Conservation (phyloP, 345 rosid species). For the Brassica nigra region DNA sequence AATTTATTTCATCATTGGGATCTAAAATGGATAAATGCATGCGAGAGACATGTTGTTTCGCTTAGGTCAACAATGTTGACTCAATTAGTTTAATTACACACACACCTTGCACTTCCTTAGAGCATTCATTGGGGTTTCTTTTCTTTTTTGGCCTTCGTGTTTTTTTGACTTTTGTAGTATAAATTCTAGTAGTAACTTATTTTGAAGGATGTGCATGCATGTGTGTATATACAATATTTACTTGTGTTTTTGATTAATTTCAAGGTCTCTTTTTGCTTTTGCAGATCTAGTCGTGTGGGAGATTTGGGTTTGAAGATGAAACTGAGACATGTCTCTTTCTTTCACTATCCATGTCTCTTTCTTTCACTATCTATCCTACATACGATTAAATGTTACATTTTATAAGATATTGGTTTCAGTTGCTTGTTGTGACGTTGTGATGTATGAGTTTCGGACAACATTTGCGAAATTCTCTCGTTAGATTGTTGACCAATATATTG, state of each 20-base stretch:
- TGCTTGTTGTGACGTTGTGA: constrained; percentile 31
- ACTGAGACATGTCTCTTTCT: constrained; percentile 28
- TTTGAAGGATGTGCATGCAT: constrained; percentile 41
- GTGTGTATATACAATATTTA: constrained; percentile 15
- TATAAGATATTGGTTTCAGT: constrained; percentile 29
- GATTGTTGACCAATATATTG: constrained; percentile 23
- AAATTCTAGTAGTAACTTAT: constrained; percentile 11
- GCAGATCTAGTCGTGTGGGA: constrained; percentile 45
- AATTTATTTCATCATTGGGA: constrained; percentile 43
- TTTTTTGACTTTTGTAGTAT: constrained; percentile 41
- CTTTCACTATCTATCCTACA: constrained; percentile 34
- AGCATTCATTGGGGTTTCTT: constrained; percentile 36
- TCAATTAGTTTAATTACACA: constrained; percentile 36
- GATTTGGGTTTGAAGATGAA: constrained; percentile 29
- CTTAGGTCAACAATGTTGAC: constrained; percentile 42
- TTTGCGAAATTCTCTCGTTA: constrained; percentile 29
- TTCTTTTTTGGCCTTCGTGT: constrained; percentile 39
- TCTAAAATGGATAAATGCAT: constrained; percentile 49
- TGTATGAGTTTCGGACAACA: constrained; percentile 34
- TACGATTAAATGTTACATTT: constrained; percentile 27
- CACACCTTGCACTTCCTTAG: constrained; percentile 28
- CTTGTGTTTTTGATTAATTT: background rate
- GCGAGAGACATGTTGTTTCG: constrained; percentile 49
- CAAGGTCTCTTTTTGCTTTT: constrained; percentile 34
- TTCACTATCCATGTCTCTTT: constrained; percentile 28